phyloP scores from a whole-genome alignment of 2,329 filamentous ascomycete species.

The Camillea tinctor region DNA sequence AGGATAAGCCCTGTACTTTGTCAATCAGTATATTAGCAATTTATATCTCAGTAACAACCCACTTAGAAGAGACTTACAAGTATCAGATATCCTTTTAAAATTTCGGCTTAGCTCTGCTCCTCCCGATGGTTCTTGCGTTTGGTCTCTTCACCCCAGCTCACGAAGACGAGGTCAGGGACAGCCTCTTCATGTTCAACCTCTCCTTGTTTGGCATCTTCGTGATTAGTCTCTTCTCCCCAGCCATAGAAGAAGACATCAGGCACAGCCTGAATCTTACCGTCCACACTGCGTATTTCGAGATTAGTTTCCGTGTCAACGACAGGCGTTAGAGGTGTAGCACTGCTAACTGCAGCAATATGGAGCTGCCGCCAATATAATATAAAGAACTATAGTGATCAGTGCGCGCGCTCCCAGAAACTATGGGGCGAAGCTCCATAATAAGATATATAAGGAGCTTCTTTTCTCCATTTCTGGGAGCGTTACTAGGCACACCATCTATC shows the following conservation, averaged over 20 bases:
- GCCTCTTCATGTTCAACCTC: neutral
- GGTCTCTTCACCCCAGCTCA: neutral
- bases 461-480: too few species aligned
- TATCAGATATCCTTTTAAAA: neutral
- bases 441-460: too few species aligned
- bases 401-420: too few species aligned
- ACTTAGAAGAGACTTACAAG: neutral
- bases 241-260: conserved; percentile 3
- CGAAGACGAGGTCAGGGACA: conserved; percentile 1
- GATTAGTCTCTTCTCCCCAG: neutral
- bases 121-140: neutral
- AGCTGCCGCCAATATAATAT: too few species aligned
- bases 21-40: neutral
- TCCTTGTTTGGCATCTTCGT: too few species aligned
- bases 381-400: too few species aligned
- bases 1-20: neutral
- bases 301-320: conserved; percentile 1
- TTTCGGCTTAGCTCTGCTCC: neutral
- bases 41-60: neutral
- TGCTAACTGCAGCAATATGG: conserved; percentile 2
- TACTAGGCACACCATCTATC: too few species aligned
- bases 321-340: neutral
- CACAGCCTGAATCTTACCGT: neutral
- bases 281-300: neutral
- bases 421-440: too few species aligned